Evolutionary conservation across 345 rosid genomes (phyloP).

Genomic region (Theobroma cacao): DNA sequence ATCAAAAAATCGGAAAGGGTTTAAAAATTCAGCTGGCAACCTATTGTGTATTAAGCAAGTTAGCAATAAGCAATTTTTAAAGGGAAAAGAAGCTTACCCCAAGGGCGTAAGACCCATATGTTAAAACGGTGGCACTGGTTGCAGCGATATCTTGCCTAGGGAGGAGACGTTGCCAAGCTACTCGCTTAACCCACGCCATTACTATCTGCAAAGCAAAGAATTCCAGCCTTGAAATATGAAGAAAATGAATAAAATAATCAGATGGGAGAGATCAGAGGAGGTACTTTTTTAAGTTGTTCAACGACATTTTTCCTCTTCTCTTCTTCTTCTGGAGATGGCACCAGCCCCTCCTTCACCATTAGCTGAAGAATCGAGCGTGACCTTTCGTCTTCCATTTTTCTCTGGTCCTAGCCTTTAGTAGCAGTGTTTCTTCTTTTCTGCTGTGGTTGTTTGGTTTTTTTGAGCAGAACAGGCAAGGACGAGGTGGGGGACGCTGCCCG

Average conservation of each 20-base stretch:
- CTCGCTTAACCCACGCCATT: conserved; percentile 43
- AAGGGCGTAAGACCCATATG: conserved; percentile 62
- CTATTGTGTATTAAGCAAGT: not conserved
- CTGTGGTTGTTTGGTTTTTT: not conserved
- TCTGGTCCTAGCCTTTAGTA: not conserved
- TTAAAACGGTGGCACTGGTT: conserved; percentile 41
- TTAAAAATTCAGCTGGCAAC: not conserved
- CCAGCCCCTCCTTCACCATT: conserved; percentile 41
- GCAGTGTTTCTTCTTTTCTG: not conserved
- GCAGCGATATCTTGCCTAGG: conserved; percentile 36
- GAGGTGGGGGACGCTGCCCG: too few species aligned
- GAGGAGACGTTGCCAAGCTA: conserved; percentile 51
- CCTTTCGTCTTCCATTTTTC: conserved; percentile 37
- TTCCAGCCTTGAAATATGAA: not conserved
- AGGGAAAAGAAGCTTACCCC: conserved; percentile 34
- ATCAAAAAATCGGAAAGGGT: not conserved
- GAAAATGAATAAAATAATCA: not conserved
- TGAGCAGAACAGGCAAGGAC: not conserved
- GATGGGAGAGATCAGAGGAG: not conserved
- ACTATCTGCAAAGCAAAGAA: conserved; percentile 33
- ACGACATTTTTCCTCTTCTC: conserved; percentile 41
- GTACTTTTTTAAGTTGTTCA: conserved; percentile 35
- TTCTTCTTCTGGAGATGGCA: conserved; percentile 44
- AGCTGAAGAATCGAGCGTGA: conserved; percentile 50
- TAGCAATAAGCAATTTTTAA: not conserved